Evolutionary conservation across 2,329 filamentous ascomycete genomes (phyloP).

Genomic region (Sporothrix euskadiensis): DNA sequence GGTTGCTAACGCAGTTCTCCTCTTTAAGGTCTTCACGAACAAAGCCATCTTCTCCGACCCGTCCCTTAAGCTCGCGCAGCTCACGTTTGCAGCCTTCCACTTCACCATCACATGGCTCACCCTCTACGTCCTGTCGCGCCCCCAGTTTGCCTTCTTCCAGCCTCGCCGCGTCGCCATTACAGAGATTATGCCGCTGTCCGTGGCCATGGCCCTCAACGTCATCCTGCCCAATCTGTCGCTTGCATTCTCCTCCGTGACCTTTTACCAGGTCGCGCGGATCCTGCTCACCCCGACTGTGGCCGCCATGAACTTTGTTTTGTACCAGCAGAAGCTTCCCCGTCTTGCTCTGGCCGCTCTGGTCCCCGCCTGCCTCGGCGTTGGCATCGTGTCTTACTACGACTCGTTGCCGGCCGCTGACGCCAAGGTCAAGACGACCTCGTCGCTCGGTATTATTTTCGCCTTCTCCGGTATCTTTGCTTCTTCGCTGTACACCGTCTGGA

Average conservation of each 20-base stretch:
- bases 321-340: slow-evolving; percentile 56
- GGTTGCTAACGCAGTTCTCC: slow-evolving; percentile 5
- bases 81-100: slow-evolving; percentile 68
- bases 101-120: slow-evolving; percentile 66
- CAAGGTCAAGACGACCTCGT: slow-evolving; percentile 56
- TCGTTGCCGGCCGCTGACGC: slow-evolving; percentile 53
- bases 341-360: slow-evolving; percentile 57
- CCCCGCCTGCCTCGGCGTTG: slow-evolving; percentile 65
- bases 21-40: slow-evolving; percentile 64
- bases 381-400: slow-evolving; percentile 68
- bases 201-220: slow-evolving; percentile 69
- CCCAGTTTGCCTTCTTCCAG: slow-evolving; percentile 59
- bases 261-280: slow-evolving; percentile 69
- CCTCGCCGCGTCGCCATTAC: slow-evolving; percentile 56
- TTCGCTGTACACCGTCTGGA: slow-evolving; percentile 69
- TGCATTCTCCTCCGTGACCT: slow-evolving; percentile 66
- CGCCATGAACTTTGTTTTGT: slow-evolving; percentile 64
- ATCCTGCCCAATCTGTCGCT: slow-evolving; percentile 68
- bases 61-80: slow-evolving; percentile 61
- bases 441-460: slow-evolving; percentile 64
- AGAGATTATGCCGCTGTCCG: slow-evolving; percentile 63
- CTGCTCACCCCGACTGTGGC: slow-evolving; percentile 66
- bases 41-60: slow-evolving; percentile 68
- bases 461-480: slow-evolving; percentile 64
- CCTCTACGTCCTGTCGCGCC: slow-evolving; percentile 61